Percentiles rank a stretch among this genome's conserved stretches.
Conservation (phyloP, 768 basidiomycete species). For the Cystofilobasidium bisporidii region DNA sequence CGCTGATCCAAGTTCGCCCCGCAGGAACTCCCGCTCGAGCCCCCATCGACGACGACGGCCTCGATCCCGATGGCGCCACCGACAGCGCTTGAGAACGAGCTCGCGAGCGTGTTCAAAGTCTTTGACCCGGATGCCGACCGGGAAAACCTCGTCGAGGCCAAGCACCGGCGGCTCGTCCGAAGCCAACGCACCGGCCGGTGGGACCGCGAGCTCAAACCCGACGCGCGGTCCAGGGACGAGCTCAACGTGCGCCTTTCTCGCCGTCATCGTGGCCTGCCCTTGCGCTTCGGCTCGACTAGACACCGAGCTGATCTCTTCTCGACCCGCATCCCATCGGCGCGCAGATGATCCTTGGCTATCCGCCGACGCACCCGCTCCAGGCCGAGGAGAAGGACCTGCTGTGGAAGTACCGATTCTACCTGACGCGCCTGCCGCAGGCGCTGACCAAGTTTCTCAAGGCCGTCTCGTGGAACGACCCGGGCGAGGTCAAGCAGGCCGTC, state of each 20-base stretch:
- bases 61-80: conserved; percentile 26
- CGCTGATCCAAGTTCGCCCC: background rate
- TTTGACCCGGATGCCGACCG: conserved; percentile 81
- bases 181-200: conserved; percentile 92
- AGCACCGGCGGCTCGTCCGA: conserved; percentile 84
- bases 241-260: conserved; percentile 56
- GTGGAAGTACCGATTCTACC: conserved; percentile 99
- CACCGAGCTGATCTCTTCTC: conserved; percentile 1
- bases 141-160: conserved; percentile 96
- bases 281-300: background rate
- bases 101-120: conserved; percentile 52
- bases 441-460: conserved; percentile 96
- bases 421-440: conserved; percentile 74
- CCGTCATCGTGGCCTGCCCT: background rate
- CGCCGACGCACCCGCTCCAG: conserved; percentile 74
- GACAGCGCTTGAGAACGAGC: conserved; percentile 2
- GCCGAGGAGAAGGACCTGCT: conserved; percentile 91
- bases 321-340: background rate
- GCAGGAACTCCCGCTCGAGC: background rate
- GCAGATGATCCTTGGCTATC: conserved; percentile 80
- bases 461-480: conserved; percentile 91
- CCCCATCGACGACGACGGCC: conserved; percentile 30
- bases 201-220: conserved; percentile 90
- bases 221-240: conserved; percentile 88
- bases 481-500: conserved; percentile 95